Percentiles rank a stretch among this genome's conserved stretches.
Conservation (phyloP, 768 basidiomycete genomes). For the Rhodotorula paludigena region DNA sequence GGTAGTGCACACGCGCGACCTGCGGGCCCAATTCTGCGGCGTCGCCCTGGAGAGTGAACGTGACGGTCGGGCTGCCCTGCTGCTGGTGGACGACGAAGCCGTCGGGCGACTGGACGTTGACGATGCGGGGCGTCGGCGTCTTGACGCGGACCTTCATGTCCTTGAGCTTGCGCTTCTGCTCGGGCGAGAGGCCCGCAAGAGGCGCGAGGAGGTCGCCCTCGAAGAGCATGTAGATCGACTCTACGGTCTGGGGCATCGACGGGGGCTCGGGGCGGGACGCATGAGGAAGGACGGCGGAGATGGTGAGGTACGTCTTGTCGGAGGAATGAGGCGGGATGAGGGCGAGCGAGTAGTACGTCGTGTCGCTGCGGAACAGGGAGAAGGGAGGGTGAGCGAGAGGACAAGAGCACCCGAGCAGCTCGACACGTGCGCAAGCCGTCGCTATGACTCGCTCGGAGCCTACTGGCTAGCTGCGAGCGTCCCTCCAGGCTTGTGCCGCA, state of each 20-base stretch:
- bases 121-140: constrained; percentile 27
- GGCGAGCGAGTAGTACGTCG: constrained; percentile 22
- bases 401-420: not conserved
- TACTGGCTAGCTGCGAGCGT: too few species aligned
- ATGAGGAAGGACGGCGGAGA: constrained; percentile 26
- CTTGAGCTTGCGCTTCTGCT: constrained; percentile 9
- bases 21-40: constrained; percentile 8
- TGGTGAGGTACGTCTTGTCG: constrained; percentile 10
- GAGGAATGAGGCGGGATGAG: constrained; percentile 6
- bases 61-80: constrained; percentile 17
- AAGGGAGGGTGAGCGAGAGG: not conserved
- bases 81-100: constrained; percentile 17
- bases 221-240: constrained; percentile 39
- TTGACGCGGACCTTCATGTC: constrained; percentile 38
- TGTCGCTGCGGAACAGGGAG: constrained; percentile 2
- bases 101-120: not conserved
- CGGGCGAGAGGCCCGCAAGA: constrained; percentile 2
- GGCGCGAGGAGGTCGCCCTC: constrained; percentile 39
- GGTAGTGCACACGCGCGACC: constrained; percentile 62
- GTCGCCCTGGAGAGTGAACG: constrained; percentile 16
- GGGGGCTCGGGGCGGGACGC: constrained; percentile 24
- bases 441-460: too few species aligned
- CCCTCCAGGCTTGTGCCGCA: too few species aligned
- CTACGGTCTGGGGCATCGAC: constrained; percentile 34
- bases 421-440: not conserved